Base-by-base conservation (phyloP, 2,329 filamentous ascomycete species). In the Balansia obtecta region DNA sequence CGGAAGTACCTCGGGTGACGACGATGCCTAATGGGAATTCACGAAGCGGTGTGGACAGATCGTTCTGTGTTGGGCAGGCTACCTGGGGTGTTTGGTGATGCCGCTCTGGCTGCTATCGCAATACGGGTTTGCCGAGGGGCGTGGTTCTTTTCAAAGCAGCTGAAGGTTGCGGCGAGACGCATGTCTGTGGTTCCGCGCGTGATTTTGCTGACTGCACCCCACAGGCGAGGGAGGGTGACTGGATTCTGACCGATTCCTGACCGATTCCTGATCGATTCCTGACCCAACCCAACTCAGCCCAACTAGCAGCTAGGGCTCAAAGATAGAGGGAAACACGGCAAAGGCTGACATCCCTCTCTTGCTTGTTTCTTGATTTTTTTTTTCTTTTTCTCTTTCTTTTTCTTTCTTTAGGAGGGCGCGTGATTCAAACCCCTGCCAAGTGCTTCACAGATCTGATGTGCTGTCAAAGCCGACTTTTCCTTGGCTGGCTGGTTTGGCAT, bases 1-100 rank as follows among this genome's bases (percentile, higher is more conserved):
- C 49, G 51, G 49, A 53, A 10, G 41, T 30, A 42, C 33, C 22
- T 50, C 45, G 51, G 42, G 18, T 12, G 45, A 15, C 37, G 22
- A 33, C 43, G 20, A 43, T 6, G 43, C 37, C 34, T 46, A 45
- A 16, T 46, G 13, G 18, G 33, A 43, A 16, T 34, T 15, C 42
- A 22, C 40, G 41, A 27, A 27, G 30, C 45, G 22, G 47, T 45
- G 39, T 47, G 51, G 30, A 32, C 38, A 20, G 20, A 32, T 44
- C 33, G 37, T 49, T 45, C 27, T 37, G 8, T 9, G 51, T 50
- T 40, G 45, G 48, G 20, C 45, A n/a, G 51, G 41, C 38, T 43
- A 39, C 32, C 11, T 50, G 16, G 38, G 38, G 27, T n/a, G 33
- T 15, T 45, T 46, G 46, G 50, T 49, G 46, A 49, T 43, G 37